A percentile compares a stretch with the other conserved stretches of the same genome.
Conservation (phyloP, 78 protist genomes). For the Monocercomonoides exilis region DNA sequence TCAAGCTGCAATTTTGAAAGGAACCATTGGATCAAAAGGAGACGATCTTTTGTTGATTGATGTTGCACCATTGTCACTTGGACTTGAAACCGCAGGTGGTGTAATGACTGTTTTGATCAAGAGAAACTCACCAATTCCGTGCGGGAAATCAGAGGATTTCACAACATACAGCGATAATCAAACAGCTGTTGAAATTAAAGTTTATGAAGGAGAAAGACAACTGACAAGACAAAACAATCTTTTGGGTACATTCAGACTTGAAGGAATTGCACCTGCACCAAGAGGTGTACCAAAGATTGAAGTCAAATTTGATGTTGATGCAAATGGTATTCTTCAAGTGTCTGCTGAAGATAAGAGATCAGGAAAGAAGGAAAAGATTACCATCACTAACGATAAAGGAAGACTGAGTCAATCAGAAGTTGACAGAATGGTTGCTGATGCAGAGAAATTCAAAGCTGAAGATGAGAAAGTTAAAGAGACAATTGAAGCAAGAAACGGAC, state of each 20-base stretch:
- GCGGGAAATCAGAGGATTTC: constrained; percentile 87
- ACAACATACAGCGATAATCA: constrained; percentile 81
- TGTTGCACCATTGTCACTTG: constrained; percentile 95
- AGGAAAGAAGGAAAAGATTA: neutral
- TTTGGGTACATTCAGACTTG: too few relatives aligned
- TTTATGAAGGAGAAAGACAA: too few relatives aligned
- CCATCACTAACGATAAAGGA: constrained; percentile 20
- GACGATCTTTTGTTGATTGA: constrained; percentile 79
- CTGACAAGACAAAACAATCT: too few relatives aligned
- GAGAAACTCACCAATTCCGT: constrained; percentile 96
- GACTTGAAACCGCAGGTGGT: too few relatives aligned
- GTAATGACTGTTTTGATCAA: constrained; percentile 91
- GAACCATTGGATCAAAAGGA: neutral
- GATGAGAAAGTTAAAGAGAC: neutral
- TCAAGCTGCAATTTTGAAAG: neutral
- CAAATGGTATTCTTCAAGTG: neutral
- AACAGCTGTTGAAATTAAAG: too few relatives aligned
- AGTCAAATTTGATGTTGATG: too few relatives aligned
- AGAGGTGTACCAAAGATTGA: too few relatives aligned
- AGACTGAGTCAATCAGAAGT: neutral
- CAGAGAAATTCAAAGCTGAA: neutral
- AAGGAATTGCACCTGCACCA: too few relatives aligned
- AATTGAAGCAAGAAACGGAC: neutral
- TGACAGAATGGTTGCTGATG: neutral
- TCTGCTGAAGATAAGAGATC: constrained; percentile 8